Percentiles rank a stretch among this genome's conserved stretches.
Conservation (phyloP, 2,329 filamentous ascomycete species). For the Ophiostoma australiae region DNA sequence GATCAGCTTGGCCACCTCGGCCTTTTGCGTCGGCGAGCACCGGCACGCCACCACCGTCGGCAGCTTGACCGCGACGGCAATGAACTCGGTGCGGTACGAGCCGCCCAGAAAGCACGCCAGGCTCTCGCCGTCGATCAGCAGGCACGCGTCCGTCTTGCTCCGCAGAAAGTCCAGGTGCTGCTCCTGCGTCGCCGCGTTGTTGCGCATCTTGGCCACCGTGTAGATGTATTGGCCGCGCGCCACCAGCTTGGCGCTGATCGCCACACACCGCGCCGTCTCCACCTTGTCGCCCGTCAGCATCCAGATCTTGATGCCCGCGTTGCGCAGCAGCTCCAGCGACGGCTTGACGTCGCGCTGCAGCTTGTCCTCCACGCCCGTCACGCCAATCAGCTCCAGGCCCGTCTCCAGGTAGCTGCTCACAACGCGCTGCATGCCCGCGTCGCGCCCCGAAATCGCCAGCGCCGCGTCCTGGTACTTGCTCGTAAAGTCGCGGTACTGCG, state of each 20-base stretch:
- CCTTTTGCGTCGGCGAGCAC: constrained; percentile 95
- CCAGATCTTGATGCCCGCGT: constrained; percentile 98
- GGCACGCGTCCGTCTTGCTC: constrained; percentile 77
- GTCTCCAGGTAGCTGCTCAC: constrained; percentile 77
- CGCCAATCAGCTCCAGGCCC: constrained; percentile 88
- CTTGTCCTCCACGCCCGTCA: constrained; percentile 96
- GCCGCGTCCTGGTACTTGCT: constrained; percentile 72
- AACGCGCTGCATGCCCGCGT: constrained; percentile 73
- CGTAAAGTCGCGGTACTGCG: constrained; percentile 79
- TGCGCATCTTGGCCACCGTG: constrained; percentile 80
- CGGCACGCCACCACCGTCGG: constrained; percentile 94
- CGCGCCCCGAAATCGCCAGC: constrained; percentile 71
- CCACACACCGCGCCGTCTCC: constrained; percentile 93
- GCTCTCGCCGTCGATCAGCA: constrained; percentile 93
- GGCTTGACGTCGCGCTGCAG: constrained; percentile 94
- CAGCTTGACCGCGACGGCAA: constrained; percentile 78
- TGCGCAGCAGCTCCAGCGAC: constrained; percentile 87
- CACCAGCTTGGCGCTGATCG: constrained; percentile 89
- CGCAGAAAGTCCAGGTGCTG: constrained; percentile 85
- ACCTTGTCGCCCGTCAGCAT: constrained; percentile 99
- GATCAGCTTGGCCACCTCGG: constrained; percentile 86
- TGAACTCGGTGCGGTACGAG: constrained; percentile 76
- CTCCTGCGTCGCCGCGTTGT: constrained; percentile 59
- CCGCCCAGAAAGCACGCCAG: constrained; percentile 69
- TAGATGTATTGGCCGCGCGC: constrained; percentile 93